Base-by-base conservation (phyloP, 2,329 filamentous ascomycete genomes). In the Aureobasidium vineae region DNA sequence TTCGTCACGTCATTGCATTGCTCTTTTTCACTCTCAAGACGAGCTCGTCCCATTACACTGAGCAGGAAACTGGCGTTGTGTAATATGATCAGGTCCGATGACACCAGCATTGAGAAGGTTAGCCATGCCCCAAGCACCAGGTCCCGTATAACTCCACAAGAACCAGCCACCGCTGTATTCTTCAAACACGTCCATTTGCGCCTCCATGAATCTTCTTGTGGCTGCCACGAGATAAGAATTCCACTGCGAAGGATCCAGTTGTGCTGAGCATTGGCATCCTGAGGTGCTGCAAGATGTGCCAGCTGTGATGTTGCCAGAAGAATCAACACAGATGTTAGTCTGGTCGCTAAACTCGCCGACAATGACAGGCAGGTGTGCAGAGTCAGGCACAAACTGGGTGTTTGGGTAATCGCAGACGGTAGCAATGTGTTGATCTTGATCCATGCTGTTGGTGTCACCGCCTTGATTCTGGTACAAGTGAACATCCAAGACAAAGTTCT, bases 381-480 rank as follows among this genome's bases (percentile, higher is more conserved):
- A 73, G 0, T 72, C 70, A 0, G 73, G 70, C 0, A 77, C 70
- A 5, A 80, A 74, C 5, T 71, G 70, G 66, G 90, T 90, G 66
- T 87, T 80, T 72, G 89, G 84, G 73, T 90, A 90, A 72, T 89
- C 85, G 73, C 80, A 82, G n/a, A 79, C 79, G 41, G 75, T 75
- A 53, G 71, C 68, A 45, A 81, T 76, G 69, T 82, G 80, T 26
- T 77, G 70, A 16, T 72, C 73, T 41, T 79, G 78, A 13, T 72
- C 77, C 53, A 78, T 73, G 5, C 68, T 65, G 13, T 75, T 73
- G 67, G 80, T 76, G 6, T 64, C 72, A 4, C 73, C 68, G 3
- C 72, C 75, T 67, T 79, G 78, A 66, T 81, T 77, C 69, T 81
- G 79, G 68, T 81, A 81, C 54, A 80, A 76, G 64, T 90, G 88